Evolutionary conservation across 306 rosid species (phyloP), one percentile per base, ranked within the genome.

Genomic region (Calophaca sinica): DNA sequence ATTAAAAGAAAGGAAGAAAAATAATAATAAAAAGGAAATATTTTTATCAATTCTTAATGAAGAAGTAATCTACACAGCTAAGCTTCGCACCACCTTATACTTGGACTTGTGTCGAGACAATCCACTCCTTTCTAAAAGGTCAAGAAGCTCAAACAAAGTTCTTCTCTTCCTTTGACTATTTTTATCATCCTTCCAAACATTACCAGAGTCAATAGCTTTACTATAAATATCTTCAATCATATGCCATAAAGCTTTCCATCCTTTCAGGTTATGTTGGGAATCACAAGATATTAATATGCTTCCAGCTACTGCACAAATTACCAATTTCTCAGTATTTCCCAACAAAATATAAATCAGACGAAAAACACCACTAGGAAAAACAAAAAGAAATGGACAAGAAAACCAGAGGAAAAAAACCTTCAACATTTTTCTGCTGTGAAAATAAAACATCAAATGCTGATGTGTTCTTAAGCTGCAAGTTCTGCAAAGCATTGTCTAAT

Each of bases 71-170:
- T 26, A 33, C 42, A 5, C 6, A 70, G 26, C 48, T 4, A 55
- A 73, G 57, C 70, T 78, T 72, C 63, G n/a, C 74, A 93, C 98
- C 88, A 70, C 88, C 68, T 61, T 64, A 83, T 53, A 72, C 35
- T 86, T 41, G 58, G 88, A 80, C 78, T 83, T 84, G 79, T 88
- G 91, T 77, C 88, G 86, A 9, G 96, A 83, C 82, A 94, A 75
- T 55, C 98, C 98, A 82, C 84, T 86, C 66, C 79, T 75, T 84
- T 86, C 90, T 55, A 94, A 85, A 46, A 88, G 88, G 82, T 88
- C 86, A 61, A 88, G 89, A 80, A 94, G 96, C 38, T 84, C 89
- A 28, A 93, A 76, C 51, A 91, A 86, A 62, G 93, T 87, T 73
- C 91, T 85, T 68, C 89, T 80, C 88, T 90, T 91, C 82, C 88